Evolutionary conservation across 129 eudicot species (phyloP), one percentile per base, ranked within the genome.

Genomic region (Tagetes erecta): DNA sequence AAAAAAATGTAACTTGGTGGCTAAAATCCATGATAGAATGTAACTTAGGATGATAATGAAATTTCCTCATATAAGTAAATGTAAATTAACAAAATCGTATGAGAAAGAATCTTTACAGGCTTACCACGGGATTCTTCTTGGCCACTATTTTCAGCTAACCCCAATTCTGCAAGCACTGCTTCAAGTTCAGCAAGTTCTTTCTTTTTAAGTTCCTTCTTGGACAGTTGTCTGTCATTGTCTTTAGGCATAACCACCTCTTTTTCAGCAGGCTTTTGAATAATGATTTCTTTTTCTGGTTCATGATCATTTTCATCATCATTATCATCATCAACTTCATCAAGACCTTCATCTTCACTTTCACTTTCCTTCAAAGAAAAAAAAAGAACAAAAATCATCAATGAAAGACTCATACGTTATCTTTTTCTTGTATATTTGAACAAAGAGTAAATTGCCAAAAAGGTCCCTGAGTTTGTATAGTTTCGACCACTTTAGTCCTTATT

Each of bases 101-200:
- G 31, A 5, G 52, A 44, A 62, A 37, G 37, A 41, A 42, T 1
- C 0, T 33, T 46, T 36, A 52, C 10, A 8, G 55, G 74, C 81
- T 80, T 74, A 84, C 91, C 88, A 66, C 53, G 77, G n/a, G 85
- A 59, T n/a, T 80, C 78, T 74, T 85, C 88, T 80, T 85, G 83
- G 78, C 80, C 65, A 55, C 59, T 75, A 68, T 83, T 57, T 67
- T 86, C 80, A 78, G 79, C 67, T 36, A 68, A 82, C 42, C 98
- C 96, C 2, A 92, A 66, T 76, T 92, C 90, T 65, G 95, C 96
- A 81, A 92, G 91, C 63, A 92, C 81, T 2, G 94, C 98, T 3
- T 92, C 98, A 56, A 92, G 98, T 73, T 92, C 98, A 1, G 89
- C 98, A 39, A 92, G 98, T 84, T 87, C 98, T 84, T 89, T 92